These are phyloP conservation scores for Orychophragmus violaceus DNA, from an alignment of 345 rosid genomes.

Conservation along the genomic window DNA sequence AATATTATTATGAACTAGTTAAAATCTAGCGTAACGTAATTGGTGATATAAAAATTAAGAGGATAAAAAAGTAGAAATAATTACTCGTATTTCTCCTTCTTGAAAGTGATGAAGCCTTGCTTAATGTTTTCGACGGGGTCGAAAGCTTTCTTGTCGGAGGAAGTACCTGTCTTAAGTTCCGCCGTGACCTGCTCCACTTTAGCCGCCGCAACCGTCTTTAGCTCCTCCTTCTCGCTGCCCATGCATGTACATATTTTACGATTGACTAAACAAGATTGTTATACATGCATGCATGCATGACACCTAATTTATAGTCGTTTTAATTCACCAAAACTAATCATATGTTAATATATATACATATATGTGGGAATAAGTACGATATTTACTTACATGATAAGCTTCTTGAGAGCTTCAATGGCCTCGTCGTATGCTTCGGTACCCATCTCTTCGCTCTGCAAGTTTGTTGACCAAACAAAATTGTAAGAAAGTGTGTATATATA, in stretches of 20 bases:
- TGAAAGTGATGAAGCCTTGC: constrained; percentile 78
- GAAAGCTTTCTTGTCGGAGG: constrained; percentile 40
- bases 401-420: constrained; percentile 86
- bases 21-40: not conserved
- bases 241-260: not conserved
- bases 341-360: not conserved
- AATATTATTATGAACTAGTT: not conserved
- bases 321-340: not conserved
- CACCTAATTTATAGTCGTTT: not conserved
- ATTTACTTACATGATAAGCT: constrained; percentile 54
- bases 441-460: constrained; percentile 71
- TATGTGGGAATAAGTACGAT: not conserved
- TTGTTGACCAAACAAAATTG: constrained; percentile 3
- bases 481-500: not conserved
- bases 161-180: constrained; percentile 39
- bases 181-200: constrained; percentile 77
- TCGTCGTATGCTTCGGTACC: constrained; percentile 64
- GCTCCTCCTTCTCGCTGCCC: constrained; percentile 68
- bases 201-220: constrained; percentile 67
- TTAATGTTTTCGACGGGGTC: constrained; percentile 60
- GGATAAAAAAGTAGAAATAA: not conserved
- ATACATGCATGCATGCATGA: too few species aligned
- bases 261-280: not conserved
- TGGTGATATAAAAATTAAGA: not conserved
- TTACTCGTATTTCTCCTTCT: constrained; percentile 87